Conservation (phyloP, 1,284 basidiomycete species). For the Trametes pubescens region DNA sequence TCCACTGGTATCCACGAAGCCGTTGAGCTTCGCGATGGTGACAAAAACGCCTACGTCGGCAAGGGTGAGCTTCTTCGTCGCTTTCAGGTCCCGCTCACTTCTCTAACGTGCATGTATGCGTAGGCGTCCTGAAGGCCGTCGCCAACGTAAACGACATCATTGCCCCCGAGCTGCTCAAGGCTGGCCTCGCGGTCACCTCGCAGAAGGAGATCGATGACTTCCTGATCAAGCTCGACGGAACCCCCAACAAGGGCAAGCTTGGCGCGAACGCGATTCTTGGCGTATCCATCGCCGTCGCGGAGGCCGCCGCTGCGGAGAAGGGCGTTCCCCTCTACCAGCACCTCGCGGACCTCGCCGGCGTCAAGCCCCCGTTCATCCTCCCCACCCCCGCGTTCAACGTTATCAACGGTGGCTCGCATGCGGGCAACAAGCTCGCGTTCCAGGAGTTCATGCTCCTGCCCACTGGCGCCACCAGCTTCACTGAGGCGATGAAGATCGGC, state of each 20-base stretch:
- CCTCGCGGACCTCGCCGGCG: conserved; percentile 93
- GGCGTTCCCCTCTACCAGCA: conserved; percentile 96
- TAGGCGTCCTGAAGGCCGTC: conserved; percentile 95
- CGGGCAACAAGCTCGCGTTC: conserved; percentile 99
- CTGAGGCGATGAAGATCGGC: conserved; percentile 98
- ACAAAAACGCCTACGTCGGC: conserved; percentile 93
- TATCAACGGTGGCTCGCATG: conserved; percentile 99
- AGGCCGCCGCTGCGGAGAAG: conserved; percentile 95
- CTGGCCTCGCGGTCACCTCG: conserved; percentile 86
- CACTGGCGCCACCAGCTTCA: conserved; percentile 91
- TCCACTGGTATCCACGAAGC: conserved; percentile 99
- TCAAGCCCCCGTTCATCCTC: conserved; percentile 92
- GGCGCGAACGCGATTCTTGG: conserved; percentile 99
- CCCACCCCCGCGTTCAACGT: conserved; percentile 97
- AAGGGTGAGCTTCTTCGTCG: conserved; percentile 69
- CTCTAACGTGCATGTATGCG: neutral
- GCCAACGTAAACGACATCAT: conserved; percentile 94
- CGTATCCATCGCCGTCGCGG: conserved; percentile 95
- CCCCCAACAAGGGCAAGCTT: conserved; percentile 99
- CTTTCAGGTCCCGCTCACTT: neutral
- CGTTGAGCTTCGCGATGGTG: conserved; percentile 97
- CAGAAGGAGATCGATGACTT: conserved; percentile 99
- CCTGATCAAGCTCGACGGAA: conserved; percentile 98
- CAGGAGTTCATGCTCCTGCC: conserved; percentile 99
- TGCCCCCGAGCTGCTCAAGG: conserved; percentile 89